Evolutionary conservation across 306 rosid genomes (phyloP).

Genomic region (Dryas octopetala): DNA sequence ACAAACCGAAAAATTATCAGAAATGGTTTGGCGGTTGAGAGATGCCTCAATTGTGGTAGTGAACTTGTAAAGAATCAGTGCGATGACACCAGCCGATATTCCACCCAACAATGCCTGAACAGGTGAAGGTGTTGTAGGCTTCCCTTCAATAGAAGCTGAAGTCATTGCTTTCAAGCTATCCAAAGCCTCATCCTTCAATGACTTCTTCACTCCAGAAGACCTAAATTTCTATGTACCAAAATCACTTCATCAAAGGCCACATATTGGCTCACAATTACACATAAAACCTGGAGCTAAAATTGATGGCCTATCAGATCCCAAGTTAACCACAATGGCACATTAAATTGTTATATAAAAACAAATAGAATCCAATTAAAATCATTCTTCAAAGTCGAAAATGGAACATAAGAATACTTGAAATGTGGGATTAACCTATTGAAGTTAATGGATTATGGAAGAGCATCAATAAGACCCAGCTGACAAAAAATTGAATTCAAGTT

Average conservation of each 20-base stretch:
- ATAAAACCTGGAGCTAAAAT: neutral
- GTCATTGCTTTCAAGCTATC: conserved; percentile 70
- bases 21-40: conserved; percentile 72
- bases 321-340: neutral
- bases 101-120: conserved; percentile 78
- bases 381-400: neutral
- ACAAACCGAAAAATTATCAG: conserved; percentile 80
- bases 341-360: neutral
- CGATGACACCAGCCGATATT: conserved; percentile 73
- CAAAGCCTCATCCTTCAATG: conserved; percentile 78
- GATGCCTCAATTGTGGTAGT: conserved; percentile 79
- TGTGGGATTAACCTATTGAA: neutral
- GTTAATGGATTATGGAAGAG: neutral
- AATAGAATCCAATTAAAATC: neutral
- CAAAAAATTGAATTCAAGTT: neutral
- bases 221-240: conserved; percentile 75
- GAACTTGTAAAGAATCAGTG: conserved; percentile 80
- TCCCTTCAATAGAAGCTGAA: conserved; percentile 51
- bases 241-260: conserved; percentile 25
- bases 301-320: neutral
- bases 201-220: conserved; percentile 68
- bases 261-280: neutral
- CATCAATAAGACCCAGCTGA: neutral
- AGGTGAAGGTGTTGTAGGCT: conserved; percentile 71
- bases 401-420: neutral